Evolutionary conservation across 2,329 filamentous ascomycete species (phyloP), one percentile per base, ranked within the genome.

Genomic region (Calonectria pteridis): DNA sequence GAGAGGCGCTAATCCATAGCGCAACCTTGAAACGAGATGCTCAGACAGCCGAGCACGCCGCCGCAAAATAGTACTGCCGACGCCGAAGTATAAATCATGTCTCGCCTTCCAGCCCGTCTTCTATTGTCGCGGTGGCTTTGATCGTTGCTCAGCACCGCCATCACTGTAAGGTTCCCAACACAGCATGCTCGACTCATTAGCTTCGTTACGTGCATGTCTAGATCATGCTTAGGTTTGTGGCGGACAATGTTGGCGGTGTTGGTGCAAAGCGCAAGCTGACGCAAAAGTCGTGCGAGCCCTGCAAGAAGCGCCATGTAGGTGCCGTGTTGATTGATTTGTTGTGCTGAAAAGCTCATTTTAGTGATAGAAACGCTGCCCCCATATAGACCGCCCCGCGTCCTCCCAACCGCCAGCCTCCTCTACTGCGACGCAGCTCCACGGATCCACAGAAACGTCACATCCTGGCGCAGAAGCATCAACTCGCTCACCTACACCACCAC

Each of bases 301-400:
- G 68, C 68, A 71, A 71, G 37, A 71, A 66, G 28, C 68, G 68
- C 26, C 68, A 71, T 71, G 68, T 71, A 43, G 33, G 68, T 37
- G 3, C n/a, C 23, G 20, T 49, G 2, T 11, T 2, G 1, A 31
- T 49, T 40, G 3, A 11, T 20, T 5, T 6, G n/a, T 6, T 2
- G 10, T 11, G 1, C 13, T 3, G 1, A 23, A 23, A 4, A 35
- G 28, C 65, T 67, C 11, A 67, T 18, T 46, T 4, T 33, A 13
- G 11, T 6, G 11, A 20, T 18, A 67, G 65, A 67, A 67, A 35
- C 65, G 65, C 1, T 67, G 65, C 18, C 46, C 65, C 23, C 65
- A 67, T n/a, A n/a, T 28, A 59, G 65, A 33, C 3, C 51, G 11
- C 6, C 31, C 28, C 3, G 29, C 29, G 3, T 40, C 65, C 6